Evolutionary conservation across 106 monocot species (phyloP), one percentile per base, ranked within the genome.

Genomic region (Acorus calamus): DNA sequence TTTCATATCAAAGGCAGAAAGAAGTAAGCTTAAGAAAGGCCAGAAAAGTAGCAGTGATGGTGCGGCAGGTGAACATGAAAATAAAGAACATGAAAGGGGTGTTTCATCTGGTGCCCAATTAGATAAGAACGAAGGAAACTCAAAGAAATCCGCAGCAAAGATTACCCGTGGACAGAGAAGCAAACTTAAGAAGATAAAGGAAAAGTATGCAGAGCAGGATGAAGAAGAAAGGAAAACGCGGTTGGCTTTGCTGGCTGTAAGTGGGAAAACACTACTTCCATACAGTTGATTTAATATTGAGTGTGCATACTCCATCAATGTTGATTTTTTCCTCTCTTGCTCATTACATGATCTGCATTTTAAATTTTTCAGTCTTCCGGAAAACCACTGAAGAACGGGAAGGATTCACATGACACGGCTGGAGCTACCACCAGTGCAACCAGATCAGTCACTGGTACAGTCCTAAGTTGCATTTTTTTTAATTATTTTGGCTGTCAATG

Each of bases 121-220:
- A 51, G 68, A 74, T 47, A 79, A 72, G 45, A 61, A 42, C 28
- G 70, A 57, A 56, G 72, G 69, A 46, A 77, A 54, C 4, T 6
- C 47, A 47, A 88, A 72, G 54, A 63, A 64, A 44, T 55, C 72
- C 45, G 70, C 64, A 65, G 45, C 65, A 48, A 98, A 88, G 73
- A 56, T 74, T 6, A 78, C 68, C 60, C 87, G 98, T 70, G 98
- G 98, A 14, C 98, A 88, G 47, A 88, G 73, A 76, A 69, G 88
- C 61, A 98, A 92, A 62, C 74, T 92, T 60, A 98, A 86, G 77
- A 98, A 98, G 77, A 98, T 92, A 6, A 92, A 92, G 69, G 92
- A 86, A 60, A 98, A 98, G 72, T 98, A 98, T 85, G 87, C 88
- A 55, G 88, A 88, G 53, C 98, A 98, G 69, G 98, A 98, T 71